Conservation (phyloP, 2,329 filamentous ascomycete species). For the Microcyclospora tardicrescens region DNA sequence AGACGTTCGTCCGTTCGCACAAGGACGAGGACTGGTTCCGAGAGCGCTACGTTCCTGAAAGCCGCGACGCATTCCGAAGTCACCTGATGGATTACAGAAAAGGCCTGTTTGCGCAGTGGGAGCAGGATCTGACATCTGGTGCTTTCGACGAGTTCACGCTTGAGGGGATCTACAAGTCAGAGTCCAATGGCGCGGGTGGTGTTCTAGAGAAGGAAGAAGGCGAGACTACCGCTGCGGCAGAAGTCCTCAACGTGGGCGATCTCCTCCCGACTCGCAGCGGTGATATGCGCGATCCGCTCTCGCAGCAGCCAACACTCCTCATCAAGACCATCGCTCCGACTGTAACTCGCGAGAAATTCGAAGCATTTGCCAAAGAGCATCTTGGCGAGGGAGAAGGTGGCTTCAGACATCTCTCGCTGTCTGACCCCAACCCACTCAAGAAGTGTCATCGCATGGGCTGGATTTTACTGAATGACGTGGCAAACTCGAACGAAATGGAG, state of each 20-base stretch:
- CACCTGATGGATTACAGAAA: slow-evolving; percentile 71
- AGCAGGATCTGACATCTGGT: slow-evolving; percentile 70
- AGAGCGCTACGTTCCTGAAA: slow-evolving; percentile 79
- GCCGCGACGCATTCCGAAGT: slow-evolving; percentile 59
- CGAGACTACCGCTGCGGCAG: slow-evolving; percentile 79
- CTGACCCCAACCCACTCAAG: slow-evolving; percentile 92
- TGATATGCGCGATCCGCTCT: slow-evolving; percentile 77
- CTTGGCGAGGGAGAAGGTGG: slow-evolving; percentile 82
- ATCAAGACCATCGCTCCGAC: slow-evolving; percentile 98
- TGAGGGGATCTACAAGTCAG: slow-evolving; percentile 85
- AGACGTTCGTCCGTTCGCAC: slow-evolving; percentile 79
- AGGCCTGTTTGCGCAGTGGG: slow-evolving; percentile 73
- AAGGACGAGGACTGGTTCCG: slow-evolving; percentile 97
- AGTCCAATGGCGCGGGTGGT: slow-evolving; percentile 75
- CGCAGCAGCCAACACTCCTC: slow-evolving; percentile 79
- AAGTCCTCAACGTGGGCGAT: slow-evolving; percentile 85
- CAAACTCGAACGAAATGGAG: slow-evolving; percentile 26
- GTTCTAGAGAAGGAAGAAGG: slow-evolving; percentile 90
- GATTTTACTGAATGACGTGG: slow-evolving; percentile 82
- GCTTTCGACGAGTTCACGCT: slow-evolving; percentile 89
- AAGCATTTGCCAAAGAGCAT: slow-evolving; percentile 88
- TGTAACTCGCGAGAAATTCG: slow-evolving; percentile 83
- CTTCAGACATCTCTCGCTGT: slow-evolving; percentile 90
- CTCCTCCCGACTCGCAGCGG: slow-evolving; percentile 71
- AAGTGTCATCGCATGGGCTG: slow-evolving; percentile 96